These are phyloP conservation scores for Stephanodiscus triporus DNA, from an alignment of 108 stramenopile genomes.

Conservation along the genomic window DNA sequence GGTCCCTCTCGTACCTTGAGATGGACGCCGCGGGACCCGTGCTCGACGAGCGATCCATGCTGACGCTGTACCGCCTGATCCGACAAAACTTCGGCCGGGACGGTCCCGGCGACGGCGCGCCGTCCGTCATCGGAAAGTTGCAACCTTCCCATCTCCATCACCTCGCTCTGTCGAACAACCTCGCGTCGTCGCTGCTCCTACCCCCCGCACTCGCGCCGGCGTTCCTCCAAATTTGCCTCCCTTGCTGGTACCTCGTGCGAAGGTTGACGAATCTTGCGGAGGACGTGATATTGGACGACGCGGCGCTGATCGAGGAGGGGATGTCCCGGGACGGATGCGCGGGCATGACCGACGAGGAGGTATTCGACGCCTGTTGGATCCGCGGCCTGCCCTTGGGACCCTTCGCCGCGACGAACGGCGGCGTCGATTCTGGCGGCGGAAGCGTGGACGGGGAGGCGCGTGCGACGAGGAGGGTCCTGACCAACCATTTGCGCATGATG, in stretches of 20 bases:
- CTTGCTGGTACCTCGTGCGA: slow-evolving; percentile 15
- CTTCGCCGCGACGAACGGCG: slow-evolving; percentile 3
- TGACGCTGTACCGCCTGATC: slow-evolving; percentile 17
- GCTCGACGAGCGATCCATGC: slow-evolving; percentile 18
- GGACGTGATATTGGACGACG: slow-evolving; percentile 41
- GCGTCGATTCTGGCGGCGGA: not conserved
- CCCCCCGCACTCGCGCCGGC: slow-evolving; percentile 14
- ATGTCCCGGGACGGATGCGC: slow-evolving; percentile 4
- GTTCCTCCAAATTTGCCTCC: slow-evolving; percentile 21
- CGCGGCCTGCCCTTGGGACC: slow-evolving; percentile 28
- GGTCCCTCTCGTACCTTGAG: not conserved
- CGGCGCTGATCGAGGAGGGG: slow-evolving; percentile 37
- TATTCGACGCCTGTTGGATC: slow-evolving; percentile 35
- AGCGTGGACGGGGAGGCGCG: slow-evolving; percentile 5
- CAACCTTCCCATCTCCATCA: slow-evolving; percentile 36
- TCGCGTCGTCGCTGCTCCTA: slow-evolving; percentile 18
- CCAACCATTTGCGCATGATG: slow-evolving; percentile 48
- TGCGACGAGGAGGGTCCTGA: slow-evolving; percentile 19
- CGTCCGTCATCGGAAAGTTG: slow-evolving; percentile 14
- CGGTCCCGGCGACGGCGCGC: not conserved
- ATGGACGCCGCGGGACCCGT: slow-evolving; percentile 40
- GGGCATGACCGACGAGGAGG: slow-evolving; percentile 29
- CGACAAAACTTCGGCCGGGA: not conserved
- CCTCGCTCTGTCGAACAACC: slow-evolving; percentile 30
- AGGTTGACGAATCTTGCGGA: slow-evolving; percentile 26